Evolutionary conservation across 2,329 filamentous ascomycete genomes (phyloP).

Genomic region (Colletotrichum noveboracense): DNA sequence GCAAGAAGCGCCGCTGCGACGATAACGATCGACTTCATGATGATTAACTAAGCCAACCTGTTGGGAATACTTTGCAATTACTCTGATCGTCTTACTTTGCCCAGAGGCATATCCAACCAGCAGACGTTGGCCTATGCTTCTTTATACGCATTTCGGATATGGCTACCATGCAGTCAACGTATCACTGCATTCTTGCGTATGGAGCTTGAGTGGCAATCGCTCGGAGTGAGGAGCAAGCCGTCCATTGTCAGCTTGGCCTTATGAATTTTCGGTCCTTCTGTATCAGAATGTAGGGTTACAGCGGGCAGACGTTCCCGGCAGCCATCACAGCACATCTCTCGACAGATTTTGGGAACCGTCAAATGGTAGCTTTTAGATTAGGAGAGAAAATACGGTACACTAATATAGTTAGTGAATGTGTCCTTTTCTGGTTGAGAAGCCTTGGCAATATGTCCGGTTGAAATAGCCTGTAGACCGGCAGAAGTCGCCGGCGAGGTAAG

Average conservation of each 20-base stretch:
- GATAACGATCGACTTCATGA: conserved; percentile 41
- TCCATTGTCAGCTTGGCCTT: not conserved
- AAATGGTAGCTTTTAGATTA: not conserved
- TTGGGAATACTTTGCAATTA: not conserved
- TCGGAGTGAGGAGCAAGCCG: not conserved
- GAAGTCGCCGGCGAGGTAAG: not conserved
- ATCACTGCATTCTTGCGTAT: not conserved
- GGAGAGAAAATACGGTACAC: not conserved
- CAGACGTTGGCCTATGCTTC: not conserved
- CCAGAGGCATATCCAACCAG: not conserved
- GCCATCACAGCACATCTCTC: not conserved
- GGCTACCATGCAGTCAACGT: not conserved
- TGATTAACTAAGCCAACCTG: not conserved
- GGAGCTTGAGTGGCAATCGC: not conserved
- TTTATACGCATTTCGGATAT: not conserved
- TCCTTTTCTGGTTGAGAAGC: not conserved
- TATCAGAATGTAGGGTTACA: not conserved
- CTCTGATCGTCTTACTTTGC: not conserved
- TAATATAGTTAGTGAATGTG: not conserved
- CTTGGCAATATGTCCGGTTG: not conserved
- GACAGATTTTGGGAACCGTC: not conserved
- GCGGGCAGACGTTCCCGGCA: not conserved
- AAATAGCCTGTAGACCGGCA: conserved; percentile 6
- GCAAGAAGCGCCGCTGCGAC: conserved; percentile 37
- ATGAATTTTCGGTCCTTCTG: not conserved